A percentile compares a stretch with the other conserved stretches of the same genome.
Conservation (phyloP, 1,284 basidiomycete species). For the Butyriboletus regius region DNA sequence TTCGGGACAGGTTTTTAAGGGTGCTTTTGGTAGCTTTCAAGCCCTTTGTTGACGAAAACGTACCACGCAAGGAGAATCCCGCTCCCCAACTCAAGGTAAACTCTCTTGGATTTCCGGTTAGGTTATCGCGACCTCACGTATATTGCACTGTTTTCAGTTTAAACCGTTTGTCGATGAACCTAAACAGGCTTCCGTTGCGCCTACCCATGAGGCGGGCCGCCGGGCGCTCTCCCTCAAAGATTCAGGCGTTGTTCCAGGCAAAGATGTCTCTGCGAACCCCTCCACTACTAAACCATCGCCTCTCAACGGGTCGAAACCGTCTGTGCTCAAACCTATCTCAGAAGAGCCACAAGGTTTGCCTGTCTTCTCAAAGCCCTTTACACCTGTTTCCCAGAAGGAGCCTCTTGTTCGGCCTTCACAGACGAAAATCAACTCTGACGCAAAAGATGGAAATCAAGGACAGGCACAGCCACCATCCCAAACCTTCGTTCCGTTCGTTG, state of each 20-base stretch:
- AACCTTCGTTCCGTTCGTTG: conserved; percentile 48
- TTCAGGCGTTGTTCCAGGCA: conserved; percentile 14
- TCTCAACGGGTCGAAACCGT: conserved; percentile 20
- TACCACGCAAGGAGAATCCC: conserved; percentile 40
- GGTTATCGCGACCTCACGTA: neutral
- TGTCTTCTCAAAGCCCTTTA: conserved; percentile 57
- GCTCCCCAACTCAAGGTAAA: conserved; percentile 46
- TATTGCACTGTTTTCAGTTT: conserved; percentile 32
- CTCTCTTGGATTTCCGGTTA: neutral
- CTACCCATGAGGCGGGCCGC: conserved; percentile 31
- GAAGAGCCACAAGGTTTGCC: conserved; percentile 33
- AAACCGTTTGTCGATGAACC: conserved; percentile 44
- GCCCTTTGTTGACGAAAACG: conserved; percentile 58
- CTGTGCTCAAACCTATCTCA: conserved; percentile 29
- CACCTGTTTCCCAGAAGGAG: conserved; percentile 43
- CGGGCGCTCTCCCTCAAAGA: conserved; percentile 38
- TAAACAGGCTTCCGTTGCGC: conserved; percentile 17
- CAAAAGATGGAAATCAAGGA: conserved; percentile 14
- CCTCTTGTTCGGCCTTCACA: conserved; percentile 27
- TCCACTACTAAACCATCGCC: conserved; percentile 15
- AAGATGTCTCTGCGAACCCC: conserved; percentile 22
- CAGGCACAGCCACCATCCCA: conserved; percentile 19
- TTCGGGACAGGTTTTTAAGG: neutral
- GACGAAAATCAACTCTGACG: conserved; percentile 19
- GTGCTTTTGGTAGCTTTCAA: conserved; percentile 39